Evolutionary conservation across 192 early-diverging fungal genomes (phyloP).

Genomic region (Gamsiella multidivaricata): DNA sequence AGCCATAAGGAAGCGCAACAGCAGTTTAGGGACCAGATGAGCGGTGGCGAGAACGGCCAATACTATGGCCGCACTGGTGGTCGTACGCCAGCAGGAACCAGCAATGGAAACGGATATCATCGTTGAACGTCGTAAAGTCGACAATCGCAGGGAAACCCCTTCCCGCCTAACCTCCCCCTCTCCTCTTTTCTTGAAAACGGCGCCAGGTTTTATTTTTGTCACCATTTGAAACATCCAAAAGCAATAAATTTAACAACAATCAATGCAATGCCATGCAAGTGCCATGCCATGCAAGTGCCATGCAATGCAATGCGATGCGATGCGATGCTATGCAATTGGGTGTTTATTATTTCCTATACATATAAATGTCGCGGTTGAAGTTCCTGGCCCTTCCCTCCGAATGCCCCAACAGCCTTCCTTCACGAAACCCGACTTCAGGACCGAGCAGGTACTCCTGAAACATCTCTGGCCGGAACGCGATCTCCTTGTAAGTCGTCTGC

Average conservation of each 20-base stretch:
- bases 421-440: slow-evolving; percentile 52
- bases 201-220: background rate
- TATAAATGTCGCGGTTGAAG: slow-evolving; percentile 37
- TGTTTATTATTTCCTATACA: slow-evolving; percentile 36
- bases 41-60: slow-evolving; percentile 30
- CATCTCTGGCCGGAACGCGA: slow-evolving; percentile 55
- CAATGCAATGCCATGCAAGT: background rate
- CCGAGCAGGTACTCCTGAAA: slow-evolving; percentile 56
- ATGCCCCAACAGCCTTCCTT: slow-evolving; percentile 27
- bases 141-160: too few species aligned
- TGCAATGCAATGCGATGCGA: background rate
- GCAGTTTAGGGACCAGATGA: slow-evolving; percentile 33
- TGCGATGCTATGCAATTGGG: background rate
- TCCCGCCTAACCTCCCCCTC: too few species aligned
- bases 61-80: slow-evolving; percentile 4
- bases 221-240: background rate
- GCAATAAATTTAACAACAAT: background rate
- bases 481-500: slow-evolving; percentile 38
- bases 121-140: background rate
- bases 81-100: background rate
- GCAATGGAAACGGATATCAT: slow-evolving; percentile 18
- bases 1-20: slow-evolving; percentile 15
- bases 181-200: too few species aligned
- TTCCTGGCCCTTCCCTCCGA: slow-evolving; percentile 31
- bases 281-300: too few species aligned